Evolutionary conservation across 1,284 basidiomycete genomes (phyloP), one percentile per base, ranked within the genome.

Genomic region (Malassezia obtusa): DNA sequence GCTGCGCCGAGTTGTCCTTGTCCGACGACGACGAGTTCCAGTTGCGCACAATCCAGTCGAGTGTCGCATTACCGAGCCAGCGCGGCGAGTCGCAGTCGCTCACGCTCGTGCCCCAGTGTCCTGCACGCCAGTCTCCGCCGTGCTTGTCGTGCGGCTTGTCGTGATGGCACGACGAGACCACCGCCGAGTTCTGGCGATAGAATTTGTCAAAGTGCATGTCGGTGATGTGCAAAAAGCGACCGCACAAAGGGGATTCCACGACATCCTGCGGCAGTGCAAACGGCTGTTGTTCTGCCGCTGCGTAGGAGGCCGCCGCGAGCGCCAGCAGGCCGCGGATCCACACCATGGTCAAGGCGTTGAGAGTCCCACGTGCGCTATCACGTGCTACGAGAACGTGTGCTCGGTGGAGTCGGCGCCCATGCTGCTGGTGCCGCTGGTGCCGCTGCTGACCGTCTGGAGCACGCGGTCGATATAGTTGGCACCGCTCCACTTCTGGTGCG

Each of bases 1-100:
- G n/a, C 22, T 4, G 37, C 17, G 35, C 33, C 14, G 15, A 52
- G 26, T 6, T 35, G 28, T 19, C 24, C 12, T 10, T 11, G 8
- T 17, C 30, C 2, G 9, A 9, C 22, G 24, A 25, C 15, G 19
- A 35, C 8, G 36, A 78, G 43, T 82, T 80, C 86, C 87, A 89
- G 64, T 88, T 80, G 66, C 83, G 79, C 52, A 84, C 82, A 53
- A 92, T 74, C 79, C 81, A 89, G 57, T 87, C 83, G 45, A 95
- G 79, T 3, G 88, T 88, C 39, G 82, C 79, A 71, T 90, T 86
- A 41, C 86, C 83, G 8, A 94, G 80, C 4, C 78, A 76, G 39
- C 85, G 77, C 0, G 89, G 88, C 14, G 88, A 81, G 75, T 95
- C 90, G 70, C 90, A 95, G 49, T 86, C 83, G 38, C 86, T 90